Evolutionary conservation across 257 asterid species (phyloP).

Genomic region (Solanum dulcamara): DNA sequence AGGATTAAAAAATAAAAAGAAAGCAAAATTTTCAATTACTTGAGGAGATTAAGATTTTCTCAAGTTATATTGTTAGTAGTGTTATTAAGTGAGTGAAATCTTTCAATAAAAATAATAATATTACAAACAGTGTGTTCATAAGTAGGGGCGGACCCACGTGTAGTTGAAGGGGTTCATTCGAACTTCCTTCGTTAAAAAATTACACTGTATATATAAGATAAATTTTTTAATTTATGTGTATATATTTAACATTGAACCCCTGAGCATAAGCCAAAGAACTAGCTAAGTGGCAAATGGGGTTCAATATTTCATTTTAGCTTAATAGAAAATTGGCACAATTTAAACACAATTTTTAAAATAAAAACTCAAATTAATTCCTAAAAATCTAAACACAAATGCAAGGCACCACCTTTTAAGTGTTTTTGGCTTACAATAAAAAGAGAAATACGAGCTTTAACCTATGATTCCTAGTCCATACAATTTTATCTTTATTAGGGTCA

Average conservation of each 20-base stretch:
- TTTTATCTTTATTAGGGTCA: conserved; percentile 21
- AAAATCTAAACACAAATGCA: neutral
- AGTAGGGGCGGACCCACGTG: too few species aligned
- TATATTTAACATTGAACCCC: too few species aligned
- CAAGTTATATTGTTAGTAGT: neutral
- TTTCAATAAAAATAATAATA: neutral
- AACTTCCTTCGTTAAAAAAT: too few species aligned
- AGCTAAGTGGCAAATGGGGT: too few species aligned
- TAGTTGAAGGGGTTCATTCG: too few species aligned
- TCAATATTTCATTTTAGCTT: too few species aligned
- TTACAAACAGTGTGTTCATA: neutral
- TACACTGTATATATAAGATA: too few species aligned
- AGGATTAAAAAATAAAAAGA: neutral
- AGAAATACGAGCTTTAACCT: neutral
- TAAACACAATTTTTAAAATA: neutral
- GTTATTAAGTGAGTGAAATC: neutral
- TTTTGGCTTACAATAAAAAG: neutral
- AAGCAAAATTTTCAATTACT: neutral
- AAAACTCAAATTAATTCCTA: neutral
- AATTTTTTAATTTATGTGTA: too few species aligned
- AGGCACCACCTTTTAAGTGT: neutral
- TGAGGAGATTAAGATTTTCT: neutral
- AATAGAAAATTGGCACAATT: neutral
- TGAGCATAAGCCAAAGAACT: too few species aligned
- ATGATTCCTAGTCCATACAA: neutral